These are phyloP conservation scores for Pleurotus tuoliensis DNA, from an alignment of 768 basidiomycete species.

Conservation along the genomic window DNA sequence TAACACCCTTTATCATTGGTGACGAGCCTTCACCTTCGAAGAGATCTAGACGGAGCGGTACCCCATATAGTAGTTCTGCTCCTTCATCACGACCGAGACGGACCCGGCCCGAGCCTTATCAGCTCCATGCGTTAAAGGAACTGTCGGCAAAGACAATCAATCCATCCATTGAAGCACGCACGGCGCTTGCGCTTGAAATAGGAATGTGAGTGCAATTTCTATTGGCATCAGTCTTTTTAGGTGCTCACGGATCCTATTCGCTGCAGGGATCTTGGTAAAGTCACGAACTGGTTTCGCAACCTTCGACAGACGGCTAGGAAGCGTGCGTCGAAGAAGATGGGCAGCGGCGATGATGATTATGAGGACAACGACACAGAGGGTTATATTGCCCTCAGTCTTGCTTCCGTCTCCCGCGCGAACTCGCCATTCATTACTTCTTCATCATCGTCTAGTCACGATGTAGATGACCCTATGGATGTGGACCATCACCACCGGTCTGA, in stretches of 20 bases:
- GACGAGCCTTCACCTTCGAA: constrained; percentile 31
- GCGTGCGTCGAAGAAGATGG: constrained; percentile 50
- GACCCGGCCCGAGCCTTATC: constrained; percentile 75
- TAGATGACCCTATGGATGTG: constrained; percentile 46
- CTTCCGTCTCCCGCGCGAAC: constrained; percentile 48
- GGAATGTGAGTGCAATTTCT: constrained; percentile 55
- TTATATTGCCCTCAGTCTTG: constrained; percentile 19
- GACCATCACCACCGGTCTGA: constrained; percentile 27
- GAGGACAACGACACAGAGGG: constrained; percentile 25
- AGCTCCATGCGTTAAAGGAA: constrained; percentile 71
- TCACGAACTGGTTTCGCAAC: constrained; percentile 88
- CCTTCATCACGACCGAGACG: constrained; percentile 55
- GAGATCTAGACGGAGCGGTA: constrained; percentile 33
- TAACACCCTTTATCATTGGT: constrained; percentile 28
- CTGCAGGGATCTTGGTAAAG: constrained; percentile 72
- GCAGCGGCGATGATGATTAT: constrained; percentile 43
- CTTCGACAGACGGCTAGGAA: constrained; percentile 78
- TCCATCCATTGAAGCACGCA: constrained; percentile 78
- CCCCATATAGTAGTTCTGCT: constrained; percentile 40
- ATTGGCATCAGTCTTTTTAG: no score
- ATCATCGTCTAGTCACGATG: constrained; percentile 38
- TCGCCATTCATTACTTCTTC: constrained; percentile 50
- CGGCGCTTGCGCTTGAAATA: constrained; percentile 66
- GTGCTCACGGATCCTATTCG: no score
- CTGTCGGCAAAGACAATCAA: constrained; percentile 65